phyloP scores from a whole-genome alignment of 202 grass and related monocot genomes.

The Panicum virgatum region DNA sequence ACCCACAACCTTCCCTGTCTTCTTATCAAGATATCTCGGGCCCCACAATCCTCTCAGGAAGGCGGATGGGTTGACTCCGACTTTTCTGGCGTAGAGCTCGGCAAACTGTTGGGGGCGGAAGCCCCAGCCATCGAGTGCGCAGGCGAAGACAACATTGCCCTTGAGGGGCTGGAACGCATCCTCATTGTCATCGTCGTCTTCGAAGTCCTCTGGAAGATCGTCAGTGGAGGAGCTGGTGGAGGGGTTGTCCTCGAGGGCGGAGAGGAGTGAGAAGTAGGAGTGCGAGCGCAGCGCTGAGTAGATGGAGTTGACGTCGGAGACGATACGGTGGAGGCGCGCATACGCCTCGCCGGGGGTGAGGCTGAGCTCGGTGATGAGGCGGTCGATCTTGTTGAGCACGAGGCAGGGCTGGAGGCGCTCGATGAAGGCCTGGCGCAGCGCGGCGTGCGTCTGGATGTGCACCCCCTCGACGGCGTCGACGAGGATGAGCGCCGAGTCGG shows the following conservation, averaged over 20 bases:
- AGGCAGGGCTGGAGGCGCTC: constrained; percentile 90
- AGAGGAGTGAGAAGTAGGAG: constrained; percentile 86
- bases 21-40: constrained; percentile 65
- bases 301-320: constrained; percentile 85
- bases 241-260: constrained; percentile 57
- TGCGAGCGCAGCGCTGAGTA: constrained; percentile 76
- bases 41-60: constrained; percentile 89
- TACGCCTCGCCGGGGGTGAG: constrained; percentile 84
- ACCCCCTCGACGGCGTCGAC: constrained; percentile 94
- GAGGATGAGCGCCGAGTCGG: constrained; percentile 77
- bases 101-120: constrained; percentile 85
- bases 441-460: constrained; percentile 91
- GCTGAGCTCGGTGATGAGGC: constrained; percentile 86
- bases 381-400: constrained; percentile 94
- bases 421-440: constrained; percentile 87
- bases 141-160: constrained; percentile 87
- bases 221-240: constrained; percentile 33
- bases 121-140: constrained; percentile 93
- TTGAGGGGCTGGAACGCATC: constrained; percentile 85
- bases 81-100: constrained; percentile 65
- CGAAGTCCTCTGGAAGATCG: constrained; percentile 49
- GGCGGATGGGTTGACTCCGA: constrained; percentile 43
- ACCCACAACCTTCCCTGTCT: constrained; percentile 78
- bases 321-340: constrained; percentile 65
- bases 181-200: constrained; percentile 69